Evolutionary conservation across 495 filamentous ascomycete genomes (phyloP), one percentile per base, ranked within the genome.

Genomic region (Penicillium malachiteum): DNA sequence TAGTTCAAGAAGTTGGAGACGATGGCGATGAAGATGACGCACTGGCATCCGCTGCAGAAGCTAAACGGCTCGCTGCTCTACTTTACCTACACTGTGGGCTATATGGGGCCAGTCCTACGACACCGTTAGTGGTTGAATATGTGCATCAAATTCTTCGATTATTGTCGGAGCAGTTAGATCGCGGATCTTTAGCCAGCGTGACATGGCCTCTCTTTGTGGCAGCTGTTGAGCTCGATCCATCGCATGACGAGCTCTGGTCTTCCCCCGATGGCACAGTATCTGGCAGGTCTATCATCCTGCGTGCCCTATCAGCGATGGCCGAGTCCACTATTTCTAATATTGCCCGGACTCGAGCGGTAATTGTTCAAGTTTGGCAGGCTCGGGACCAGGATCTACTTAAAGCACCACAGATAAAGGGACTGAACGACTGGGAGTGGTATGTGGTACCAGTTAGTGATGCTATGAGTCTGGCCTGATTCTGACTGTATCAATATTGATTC

Each of bases 141-240:
- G 73, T 75, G 14, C 65, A 65, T 10, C 63, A 58, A 16, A 75
- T 77, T 21, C 60, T 77, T 13, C 62, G 52, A 21, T 55, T 71
- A 12, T 63, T 74, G 5, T 71, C 65, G 2, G 59, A 69, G 33
- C 55, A 76, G n/a, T 66, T 78, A 7, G 62, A 69, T 16, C 61
- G 60, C 11, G 67, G 66, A 8, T 56, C 60, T 7, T 42, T 66
- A 12, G 64, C 67, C 26, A 71, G 68, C 50, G 64, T 76, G 39
- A 70, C 71, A 34, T 78, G 72, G 71, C 74, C 75, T n/a, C 58
- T 78, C 1, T 78, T 78, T 52, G 75, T 78, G 42, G 75, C 72
- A 3, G 73, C 72, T 3, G 71, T 77, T 10, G 75, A 78, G 42
- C 63, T 78, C 2, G 71, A 78, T 32, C 73, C 75, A 3, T 51